A percentile compares a stretch with the other conserved stretches of the same genome.
phyloP scores from a whole-genome alignment of 805 yeast genomes.

The Candida germanica region DNA sequence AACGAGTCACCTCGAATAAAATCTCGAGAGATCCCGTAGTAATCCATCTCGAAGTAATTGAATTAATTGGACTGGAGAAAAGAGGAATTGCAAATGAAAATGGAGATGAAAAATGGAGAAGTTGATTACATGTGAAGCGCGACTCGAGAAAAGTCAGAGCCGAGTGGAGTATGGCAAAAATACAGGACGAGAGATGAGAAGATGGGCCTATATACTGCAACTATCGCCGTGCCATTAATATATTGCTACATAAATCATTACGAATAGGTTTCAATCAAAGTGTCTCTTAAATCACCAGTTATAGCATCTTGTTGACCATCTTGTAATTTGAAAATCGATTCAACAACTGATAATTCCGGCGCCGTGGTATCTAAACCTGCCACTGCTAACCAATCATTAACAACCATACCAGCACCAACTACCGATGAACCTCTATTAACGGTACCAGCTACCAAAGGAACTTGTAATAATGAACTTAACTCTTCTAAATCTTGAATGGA shows the following conservation, averaged over 20 bases:
- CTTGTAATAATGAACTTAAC: conserved; percentile 89
- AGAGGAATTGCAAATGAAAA: too few species aligned
- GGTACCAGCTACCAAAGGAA: conserved; percentile 98
- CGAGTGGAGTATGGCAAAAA: too few species aligned
- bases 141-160: background rate
- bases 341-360: conserved; percentile 94
- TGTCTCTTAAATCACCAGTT: conserved; percentile 82
- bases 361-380: conserved; percentile 98
- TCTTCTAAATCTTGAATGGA: conserved; percentile 98
- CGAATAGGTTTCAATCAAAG: conserved; percentile 88
- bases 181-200: too few species aligned
- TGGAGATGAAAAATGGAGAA: too few species aligned
- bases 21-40: conserved; percentile 34
- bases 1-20: conserved; percentile 40
- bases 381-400: conserved; percentile 96
- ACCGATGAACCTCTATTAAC: conserved; percentile 97
- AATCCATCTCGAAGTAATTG: too few species aligned
- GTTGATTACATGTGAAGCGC: background rate
- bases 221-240: background rate
- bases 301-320: conserved; percentile 88
- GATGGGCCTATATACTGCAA: too few species aligned
- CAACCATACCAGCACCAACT: conserved; percentile 98
- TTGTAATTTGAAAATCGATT: conserved; percentile 90
- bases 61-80: too few species aligned
- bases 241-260: conserved; percentile 23